Conservation (phyloP, 208 protist genomes). For the Strigomonas galati region DNA sequence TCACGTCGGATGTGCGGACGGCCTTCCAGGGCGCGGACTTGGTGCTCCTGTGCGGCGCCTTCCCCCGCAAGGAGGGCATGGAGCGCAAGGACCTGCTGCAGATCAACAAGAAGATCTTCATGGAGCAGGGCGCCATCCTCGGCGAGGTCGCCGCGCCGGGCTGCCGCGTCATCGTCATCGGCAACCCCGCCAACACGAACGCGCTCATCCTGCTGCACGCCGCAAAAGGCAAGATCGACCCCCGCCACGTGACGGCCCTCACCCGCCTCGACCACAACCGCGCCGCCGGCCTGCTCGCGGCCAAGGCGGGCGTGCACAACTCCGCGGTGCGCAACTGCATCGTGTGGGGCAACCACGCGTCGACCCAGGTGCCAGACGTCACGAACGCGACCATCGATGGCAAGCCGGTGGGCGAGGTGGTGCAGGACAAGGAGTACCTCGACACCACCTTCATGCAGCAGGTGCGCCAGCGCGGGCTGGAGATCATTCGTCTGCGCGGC, state of each 20-base stretch:
- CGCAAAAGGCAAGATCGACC: slow-evolving; percentile 59
- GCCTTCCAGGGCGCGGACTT: slow-evolving; percentile 87
- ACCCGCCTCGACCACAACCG: slow-evolving; percentile 98
- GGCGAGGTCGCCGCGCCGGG: slow-evolving; percentile 75
- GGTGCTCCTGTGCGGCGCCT: slow-evolving; percentile 84
- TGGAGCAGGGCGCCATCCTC: slow-evolving; percentile 87
- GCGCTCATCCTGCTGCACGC: slow-evolving; percentile 89
- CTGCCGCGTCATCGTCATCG: slow-evolving; percentile 91
- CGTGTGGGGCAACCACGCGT: slow-evolving; percentile 97
- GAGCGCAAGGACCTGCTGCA: slow-evolving; percentile 95
- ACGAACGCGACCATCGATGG: slow-evolving; percentile 65
- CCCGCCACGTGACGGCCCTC: slow-evolving; percentile 93
- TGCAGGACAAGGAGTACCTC: slow-evolving; percentile 76
- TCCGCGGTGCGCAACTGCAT: slow-evolving; percentile 85
- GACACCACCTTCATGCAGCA: slow-evolving; percentile 72
- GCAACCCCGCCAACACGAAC: slow-evolving; percentile 99
- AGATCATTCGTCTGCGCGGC: slow-evolving; percentile 86
- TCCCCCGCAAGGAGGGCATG: slow-evolving; percentile 93
- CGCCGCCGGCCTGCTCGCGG: slow-evolving; percentile 78
- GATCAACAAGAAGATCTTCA: slow-evolving; percentile 96
- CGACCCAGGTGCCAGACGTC: slow-evolving; percentile 92
- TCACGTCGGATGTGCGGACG: slow-evolving; percentile 58
- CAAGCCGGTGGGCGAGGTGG: slow-evolving; percentile 33
- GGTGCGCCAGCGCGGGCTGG: slow-evolving; percentile 91
- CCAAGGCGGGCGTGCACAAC: slow-evolving; percentile 56